phyloP scores from a whole-genome alignment of 768 basidiomycete species.

The Kwoniella europaea region DNA sequence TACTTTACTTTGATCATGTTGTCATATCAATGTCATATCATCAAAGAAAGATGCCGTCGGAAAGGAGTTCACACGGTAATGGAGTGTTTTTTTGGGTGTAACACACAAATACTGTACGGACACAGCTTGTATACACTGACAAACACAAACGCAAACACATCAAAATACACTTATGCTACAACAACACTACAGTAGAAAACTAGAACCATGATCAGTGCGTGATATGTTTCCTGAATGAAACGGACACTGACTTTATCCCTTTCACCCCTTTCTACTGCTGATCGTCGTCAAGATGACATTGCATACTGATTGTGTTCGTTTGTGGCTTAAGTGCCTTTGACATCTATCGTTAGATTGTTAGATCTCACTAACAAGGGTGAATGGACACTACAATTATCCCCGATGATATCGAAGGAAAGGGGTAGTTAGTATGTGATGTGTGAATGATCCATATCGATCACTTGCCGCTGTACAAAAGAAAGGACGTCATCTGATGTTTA shows the following conservation, averaged over 20 bases:
- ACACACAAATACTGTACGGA: not conserved
- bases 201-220: too few relatives aligned
- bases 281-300: not conserved
- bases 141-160: not conserved
- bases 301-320: not conserved
- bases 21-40: too few relatives aligned
- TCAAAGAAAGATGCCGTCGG: too few relatives aligned
- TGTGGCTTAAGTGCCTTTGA: not conserved
- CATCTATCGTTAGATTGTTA: too few relatives aligned
- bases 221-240: not conserved
- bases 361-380: not conserved
- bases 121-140: not conserved
- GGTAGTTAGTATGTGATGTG: not conserved
- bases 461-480: not conserved
- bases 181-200: too few relatives aligned
- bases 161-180: too few relatives aligned
- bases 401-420: not conserved
- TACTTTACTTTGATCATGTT: too few relatives aligned
- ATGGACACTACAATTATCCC: not conserved
- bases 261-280: not conserved
- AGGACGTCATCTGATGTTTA: not conserved
- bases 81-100: not conserved
- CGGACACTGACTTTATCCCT: not conserved
- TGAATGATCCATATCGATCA: too few relatives aligned
- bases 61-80: not conserved